Evolutionary conservation across 805 yeast species (phyloP).

Genomic region (Ogataea wickerhamii): DNA sequence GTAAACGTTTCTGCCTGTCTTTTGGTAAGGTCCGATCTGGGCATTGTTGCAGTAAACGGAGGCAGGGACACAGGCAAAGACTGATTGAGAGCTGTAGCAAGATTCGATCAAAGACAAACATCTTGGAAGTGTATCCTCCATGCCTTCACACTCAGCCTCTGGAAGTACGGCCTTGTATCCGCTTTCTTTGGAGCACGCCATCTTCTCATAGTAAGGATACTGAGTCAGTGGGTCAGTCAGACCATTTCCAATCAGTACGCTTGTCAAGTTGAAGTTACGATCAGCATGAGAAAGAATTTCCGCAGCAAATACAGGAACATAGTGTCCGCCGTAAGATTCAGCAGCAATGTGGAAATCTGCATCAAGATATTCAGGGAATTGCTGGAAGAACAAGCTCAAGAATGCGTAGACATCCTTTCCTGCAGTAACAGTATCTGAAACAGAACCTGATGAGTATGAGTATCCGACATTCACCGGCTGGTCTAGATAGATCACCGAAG

Average conservation of each 20-base stretch:
- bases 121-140: slow-evolving; percentile 59
- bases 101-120: slow-evolving; percentile 59
- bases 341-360: slow-evolving; percentile 75
- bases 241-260: slow-evolving; percentile 90
- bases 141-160: slow-evolving; percentile 63
- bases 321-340: slow-evolving; percentile 83
- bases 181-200: slow-evolving; percentile 86
- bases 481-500: slow-evolving; percentile 85
- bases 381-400: slow-evolving; percentile 75
- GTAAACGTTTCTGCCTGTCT: slow-evolving; percentile 60
- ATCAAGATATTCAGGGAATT: slow-evolving; percentile 67
- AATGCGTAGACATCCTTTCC: slow-evolving; percentile 85
- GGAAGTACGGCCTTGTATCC: slow-evolving; percentile 74
- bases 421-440: slow-evolving; percentile 73
- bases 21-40: slow-evolving; percentile 53
- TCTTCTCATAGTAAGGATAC: slow-evolving; percentile 76
- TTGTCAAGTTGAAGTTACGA: slow-evolving; percentile 60
- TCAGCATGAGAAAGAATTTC: slow-evolving; percentile 54
- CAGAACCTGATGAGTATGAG: slow-evolving; percentile 66
- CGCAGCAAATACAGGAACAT: slow-evolving; percentile 65
- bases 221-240: slow-evolving; percentile 82
- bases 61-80: slow-evolving; percentile 62
- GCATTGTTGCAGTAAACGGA: slow-evolving; percentile 60
- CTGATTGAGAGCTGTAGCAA: slow-evolving; percentile 60
- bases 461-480: slow-evolving; percentile 94